Percentiles rank a stretch among this genome's conserved stretches.
Conservation (phyloP, 75 land plant genomes). For the Picea glauca region DNA sequence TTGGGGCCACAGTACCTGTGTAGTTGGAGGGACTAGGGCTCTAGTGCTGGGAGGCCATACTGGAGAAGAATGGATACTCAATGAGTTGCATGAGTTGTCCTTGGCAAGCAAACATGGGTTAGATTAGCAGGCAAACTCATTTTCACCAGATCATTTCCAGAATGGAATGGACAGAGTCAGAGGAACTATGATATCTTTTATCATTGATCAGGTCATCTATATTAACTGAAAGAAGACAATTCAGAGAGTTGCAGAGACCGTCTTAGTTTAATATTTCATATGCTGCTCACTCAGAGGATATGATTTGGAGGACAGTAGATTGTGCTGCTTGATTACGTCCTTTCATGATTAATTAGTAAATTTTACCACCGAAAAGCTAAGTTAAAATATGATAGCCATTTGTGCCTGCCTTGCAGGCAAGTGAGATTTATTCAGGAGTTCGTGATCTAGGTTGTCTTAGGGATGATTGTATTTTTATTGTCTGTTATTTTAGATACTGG, state of each 20-base stretch:
- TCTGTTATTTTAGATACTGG: slow-evolving; percentile 7
- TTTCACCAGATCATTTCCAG: neutral
- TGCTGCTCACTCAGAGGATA: neutral
- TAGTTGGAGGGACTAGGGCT: slow-evolving; percentile 84
- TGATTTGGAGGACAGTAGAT: neutral
- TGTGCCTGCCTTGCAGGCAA: slow-evolving; percentile 1
- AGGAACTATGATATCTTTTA: neutral
- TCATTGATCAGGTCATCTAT: neutral
- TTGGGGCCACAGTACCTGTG: slow-evolving; percentile 93
- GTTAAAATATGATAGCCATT: neutral
- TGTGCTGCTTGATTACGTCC: neutral
- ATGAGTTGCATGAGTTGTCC: slow-evolving; percentile 73
- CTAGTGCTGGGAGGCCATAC: slow-evolving; percentile 81
- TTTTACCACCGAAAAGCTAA: neutral
- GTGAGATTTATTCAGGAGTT: slow-evolving; percentile 2
- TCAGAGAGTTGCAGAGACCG: neutral
- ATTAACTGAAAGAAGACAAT: too few relatives aligned
- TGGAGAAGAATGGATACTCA: slow-evolving; percentile 83
- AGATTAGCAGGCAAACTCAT: neutral
- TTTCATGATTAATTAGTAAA: neutral
- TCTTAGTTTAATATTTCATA: slow-evolving; percentile 5
- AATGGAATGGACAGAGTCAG: neutral
- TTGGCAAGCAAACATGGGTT: slow-evolving; percentile 39
- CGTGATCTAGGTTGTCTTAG: neutral
- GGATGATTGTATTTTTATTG: slow-evolving; percentile 1